Conservation (phyloP, 306 rosid genomes). For the Cicer bijugum region DNA sequence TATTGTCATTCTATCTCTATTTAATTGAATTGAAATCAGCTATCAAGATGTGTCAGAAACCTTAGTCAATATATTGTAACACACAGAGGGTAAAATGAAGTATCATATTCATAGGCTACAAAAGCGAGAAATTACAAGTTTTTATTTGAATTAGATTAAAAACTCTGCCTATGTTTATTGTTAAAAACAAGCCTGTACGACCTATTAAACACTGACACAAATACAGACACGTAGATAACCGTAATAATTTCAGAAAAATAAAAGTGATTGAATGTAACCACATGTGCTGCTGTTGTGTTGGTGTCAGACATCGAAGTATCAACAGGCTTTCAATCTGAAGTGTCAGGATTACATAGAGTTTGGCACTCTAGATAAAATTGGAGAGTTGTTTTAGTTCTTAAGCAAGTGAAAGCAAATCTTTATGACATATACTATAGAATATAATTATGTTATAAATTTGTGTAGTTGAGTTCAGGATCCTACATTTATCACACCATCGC, state of each 20-base stretch:
- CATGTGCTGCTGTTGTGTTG: neutral
- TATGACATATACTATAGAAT: neutral
- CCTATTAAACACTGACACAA: neutral
- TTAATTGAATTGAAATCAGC: conserved; percentile 26
- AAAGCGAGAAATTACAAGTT: conserved; percentile 28
- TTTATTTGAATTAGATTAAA: neutral
- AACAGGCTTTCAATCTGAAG: neutral
- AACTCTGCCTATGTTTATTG: neutral
- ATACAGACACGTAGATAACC: neutral
- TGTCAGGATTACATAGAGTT: neutral
- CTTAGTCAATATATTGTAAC: conserved; percentile 7
- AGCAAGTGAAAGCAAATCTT: neutral
- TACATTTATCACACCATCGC: neutral
- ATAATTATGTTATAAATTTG: conserved; percentile 1
- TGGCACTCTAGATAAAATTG: neutral
- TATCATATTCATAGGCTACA: conserved; percentile 8
- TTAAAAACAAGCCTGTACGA: conserved; percentile 2
- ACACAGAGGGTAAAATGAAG: neutral
- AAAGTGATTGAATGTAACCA: neutral
- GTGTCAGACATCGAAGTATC: neutral
- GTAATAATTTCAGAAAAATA: neutral
- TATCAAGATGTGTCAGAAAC: conserved; percentile 6
- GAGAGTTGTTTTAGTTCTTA: neutral
- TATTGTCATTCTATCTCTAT: conserved; percentile 14
- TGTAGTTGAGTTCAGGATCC: neutral